A percentile compares a stretch with the other conserved stretches of the same genome.
phyloP scores from a whole-genome alignment of 108 stramenopile species.

The Cafeteria roenbergensis region DNA sequence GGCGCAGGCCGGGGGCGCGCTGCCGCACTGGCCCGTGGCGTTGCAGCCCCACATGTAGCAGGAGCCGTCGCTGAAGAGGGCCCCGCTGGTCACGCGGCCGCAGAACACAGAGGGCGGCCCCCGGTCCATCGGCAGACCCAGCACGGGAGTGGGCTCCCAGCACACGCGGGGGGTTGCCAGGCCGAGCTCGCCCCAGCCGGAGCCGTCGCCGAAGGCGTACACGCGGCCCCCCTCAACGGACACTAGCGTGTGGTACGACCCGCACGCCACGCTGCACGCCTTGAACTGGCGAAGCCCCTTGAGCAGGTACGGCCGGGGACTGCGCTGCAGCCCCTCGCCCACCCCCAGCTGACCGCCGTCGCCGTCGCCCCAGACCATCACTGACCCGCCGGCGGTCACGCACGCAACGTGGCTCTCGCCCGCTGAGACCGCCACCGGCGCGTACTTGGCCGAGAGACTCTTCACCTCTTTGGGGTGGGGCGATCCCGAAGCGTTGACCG shows the following conservation, averaged over 20 bases:
- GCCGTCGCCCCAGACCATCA: background rate
- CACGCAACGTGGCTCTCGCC: background rate
- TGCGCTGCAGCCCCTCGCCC: background rate
- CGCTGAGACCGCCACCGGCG: background rate
- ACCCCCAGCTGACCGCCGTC: background rate
- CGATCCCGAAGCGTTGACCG: background rate
- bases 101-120: background rate
- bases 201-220: background rate
- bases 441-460: background rate
- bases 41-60: background rate
- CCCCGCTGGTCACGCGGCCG: too few relatives aligned
- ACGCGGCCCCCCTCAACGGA: background rate
- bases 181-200: background rate
- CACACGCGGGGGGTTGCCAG: background rate
- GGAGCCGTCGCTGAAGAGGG: background rate
- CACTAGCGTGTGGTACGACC: background rate
- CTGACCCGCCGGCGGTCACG: background rate
- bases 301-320: background rate
- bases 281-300: background rate
- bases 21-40: background rate
- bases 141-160: background rate
- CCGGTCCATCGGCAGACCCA: background rate
- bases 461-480: background rate
- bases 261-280: background rate
- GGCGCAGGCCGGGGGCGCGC: background rate